Percentiles rank a stretch among this genome's conserved stretches.
These are phyloP conservation scores for Psidium guajava DNA, from an alignment of 345 rosid species.

Conservation along the genomic window DNA sequence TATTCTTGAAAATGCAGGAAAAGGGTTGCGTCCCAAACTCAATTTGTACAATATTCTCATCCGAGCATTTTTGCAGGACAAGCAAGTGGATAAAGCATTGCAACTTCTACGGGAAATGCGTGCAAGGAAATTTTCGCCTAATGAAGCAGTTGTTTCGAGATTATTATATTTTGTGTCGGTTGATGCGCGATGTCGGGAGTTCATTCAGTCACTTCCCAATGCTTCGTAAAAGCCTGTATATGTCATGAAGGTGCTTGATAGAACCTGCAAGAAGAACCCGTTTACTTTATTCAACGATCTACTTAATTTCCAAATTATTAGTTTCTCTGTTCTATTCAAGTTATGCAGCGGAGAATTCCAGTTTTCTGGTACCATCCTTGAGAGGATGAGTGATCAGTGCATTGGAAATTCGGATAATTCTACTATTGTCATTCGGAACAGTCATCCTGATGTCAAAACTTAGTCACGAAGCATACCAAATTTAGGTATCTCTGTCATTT, in stretches of 20 bases:
- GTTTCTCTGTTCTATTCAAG: background rate
- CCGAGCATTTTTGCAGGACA: background rate
- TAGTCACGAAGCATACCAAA: background rate
- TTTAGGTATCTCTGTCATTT: too few species aligned
- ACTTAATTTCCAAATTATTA: background rate
- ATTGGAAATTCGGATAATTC: background rate
- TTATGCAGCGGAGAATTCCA: background rate
- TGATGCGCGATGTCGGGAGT: background rate
- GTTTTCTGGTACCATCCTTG: background rate
- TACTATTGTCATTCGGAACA: background rate
- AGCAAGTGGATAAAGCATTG: background rate
- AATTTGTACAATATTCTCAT: background rate
- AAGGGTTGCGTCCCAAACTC: background rate
- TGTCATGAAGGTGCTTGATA: background rate
- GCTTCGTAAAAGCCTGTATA: background rate
- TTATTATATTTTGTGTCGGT: accelerated
- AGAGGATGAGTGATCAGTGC: background rate
- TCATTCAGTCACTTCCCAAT: background rate
- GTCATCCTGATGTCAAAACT: background rate
- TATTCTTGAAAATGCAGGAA: background rate
- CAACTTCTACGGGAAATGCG: background rate
- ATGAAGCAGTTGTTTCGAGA: background rate
- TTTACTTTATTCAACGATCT: background rate
- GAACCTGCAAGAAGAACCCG: background rate
- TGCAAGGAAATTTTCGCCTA: background rate